These are phyloP conservation scores for Ceraceosorus bombacis DNA, from an alignment of 1,284 basidiomycete species.

Conservation along the genomic window DNA sequence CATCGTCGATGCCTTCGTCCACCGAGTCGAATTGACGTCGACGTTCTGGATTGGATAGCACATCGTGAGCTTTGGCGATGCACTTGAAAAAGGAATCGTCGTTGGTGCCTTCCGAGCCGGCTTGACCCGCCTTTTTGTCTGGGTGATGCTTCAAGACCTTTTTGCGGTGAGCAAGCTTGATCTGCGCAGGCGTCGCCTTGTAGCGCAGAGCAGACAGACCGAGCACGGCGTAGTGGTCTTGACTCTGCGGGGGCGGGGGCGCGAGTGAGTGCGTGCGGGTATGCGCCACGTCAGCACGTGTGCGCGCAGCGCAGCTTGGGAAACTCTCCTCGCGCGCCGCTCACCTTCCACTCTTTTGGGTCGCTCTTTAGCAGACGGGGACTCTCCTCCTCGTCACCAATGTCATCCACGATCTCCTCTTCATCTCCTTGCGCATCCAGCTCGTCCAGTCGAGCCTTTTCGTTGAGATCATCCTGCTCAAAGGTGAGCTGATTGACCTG, in stretches of 20 bases:
- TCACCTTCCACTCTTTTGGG: slow-evolving; percentile 96
- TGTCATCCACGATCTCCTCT: slow-evolving; percentile 69
- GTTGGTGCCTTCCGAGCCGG: slow-evolving; percentile 61
- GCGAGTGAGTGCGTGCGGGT: background rate
- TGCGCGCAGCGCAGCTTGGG: no score
- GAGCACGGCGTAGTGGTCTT: slow-evolving; percentile 95
- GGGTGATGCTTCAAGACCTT: slow-evolving; percentile 99
- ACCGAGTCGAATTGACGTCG: slow-evolving; percentile 95
- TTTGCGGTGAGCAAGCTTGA: slow-evolving; percentile 96
- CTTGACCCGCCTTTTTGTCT: slow-evolving; percentile 82
- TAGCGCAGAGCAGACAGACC: slow-evolving; percentile 85
- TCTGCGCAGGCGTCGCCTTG: slow-evolving; percentile 81
- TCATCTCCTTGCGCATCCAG: slow-evolving; percentile 59
- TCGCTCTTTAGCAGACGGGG: slow-evolving; percentile 67
- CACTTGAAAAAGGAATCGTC: slow-evolving; percentile 99
- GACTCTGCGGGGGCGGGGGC: slow-evolving; percentile 62
- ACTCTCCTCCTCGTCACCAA: slow-evolving; percentile 83
- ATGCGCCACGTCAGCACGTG: background rate
- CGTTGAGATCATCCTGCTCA: slow-evolving; percentile 39
- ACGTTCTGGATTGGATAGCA: slow-evolving; percentile 76
- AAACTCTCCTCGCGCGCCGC: slow-evolving; percentile 18
- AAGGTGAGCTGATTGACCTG: slow-evolving; percentile 37
- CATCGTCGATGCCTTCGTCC: slow-evolving; percentile 75
- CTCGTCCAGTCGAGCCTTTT: slow-evolving; percentile 23
- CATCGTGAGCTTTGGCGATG: slow-evolving; percentile 91